Base-by-base conservation (phyloP, 306 rosid genomes). In the Geum urbanum region DNA sequence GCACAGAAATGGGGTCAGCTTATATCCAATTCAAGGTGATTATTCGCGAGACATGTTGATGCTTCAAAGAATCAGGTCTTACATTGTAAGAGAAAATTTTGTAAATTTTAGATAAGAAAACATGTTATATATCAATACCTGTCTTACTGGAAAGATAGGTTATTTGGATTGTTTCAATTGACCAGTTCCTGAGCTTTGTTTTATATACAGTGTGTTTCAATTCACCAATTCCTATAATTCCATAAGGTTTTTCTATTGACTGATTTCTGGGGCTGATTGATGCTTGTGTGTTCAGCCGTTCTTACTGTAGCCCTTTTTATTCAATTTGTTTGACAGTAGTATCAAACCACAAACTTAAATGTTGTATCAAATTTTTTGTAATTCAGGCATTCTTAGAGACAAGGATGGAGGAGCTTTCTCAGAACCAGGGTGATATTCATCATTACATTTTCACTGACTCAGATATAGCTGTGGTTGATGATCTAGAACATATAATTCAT, bases 21-120 rank as follows among this genome's bases (percentile, higher is more conserved):
- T 83, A 48, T 78, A 84, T 77, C 95, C 92, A 61, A 81, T 94
- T 66, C 88, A 75, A 82, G 97, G 97, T 83, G 95, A 90, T 75
- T 94, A 90, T 81, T 85, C 96, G 15, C 86, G 96, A 68, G 97
- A 87, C 96, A 81, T 82, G 86, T 85, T 94, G 95, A 94, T 94
- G 97, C 97, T 94, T 79, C 98, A 90, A 84, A 90, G 98, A 91
- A 91, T 90, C 89, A 88, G 91, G 91, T 88, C 97, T 83, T 94
- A 94, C 92, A 90, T 94, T 81, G 98, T 87, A 94, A 87, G 98
- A 81, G 82, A 78, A 82, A 78, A 40, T 67, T 81, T 77, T 85
- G 71, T 66, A 76, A 20, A 67, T 56, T 54, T 56, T 82, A 77
- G 73, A 67, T 76, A 66, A 81, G 83, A 67, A 48, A 72, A n/a